A percentile compares a stretch with the other conserved stretches of the same genome.
Evolutionary conservation across 2,329 filamentous ascomycete genomes (phyloP).

Genomic region (Eutypella sp.): DNA sequence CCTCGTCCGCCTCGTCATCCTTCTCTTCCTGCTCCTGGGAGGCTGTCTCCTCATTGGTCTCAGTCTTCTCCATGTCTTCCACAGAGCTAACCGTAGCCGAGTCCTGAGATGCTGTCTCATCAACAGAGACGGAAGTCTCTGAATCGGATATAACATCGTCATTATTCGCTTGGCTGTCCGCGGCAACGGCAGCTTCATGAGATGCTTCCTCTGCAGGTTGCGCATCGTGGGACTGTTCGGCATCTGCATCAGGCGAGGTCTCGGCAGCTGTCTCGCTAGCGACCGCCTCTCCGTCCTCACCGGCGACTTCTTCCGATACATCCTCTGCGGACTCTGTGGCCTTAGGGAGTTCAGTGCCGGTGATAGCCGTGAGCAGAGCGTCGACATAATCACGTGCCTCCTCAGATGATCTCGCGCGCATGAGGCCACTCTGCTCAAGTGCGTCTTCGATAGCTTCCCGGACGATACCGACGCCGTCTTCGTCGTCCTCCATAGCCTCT

Average conservation of each 20-base stretch:
- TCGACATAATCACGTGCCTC: conserved; percentile 46
- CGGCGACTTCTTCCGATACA: neutral
- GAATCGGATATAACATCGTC: neutral
- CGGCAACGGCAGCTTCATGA: neutral
- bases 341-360: conserved; percentile 19
- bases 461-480: conserved; percentile 45
- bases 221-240: neutral
- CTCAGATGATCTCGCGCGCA: conserved; percentile 38
- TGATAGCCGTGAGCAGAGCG: conserved; percentile 45
- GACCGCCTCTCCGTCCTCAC: conserved; percentile 1
- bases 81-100: conserved; percentile 1
- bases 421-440: conserved; percentile 48
- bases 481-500: conserved; percentile 53
- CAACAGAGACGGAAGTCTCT: neutral
- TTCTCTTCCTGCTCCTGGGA: conserved; percentile 14
- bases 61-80: conserved; percentile 15
- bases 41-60: conserved; percentile 21
- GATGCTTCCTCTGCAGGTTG: neutral
- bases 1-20: conserved; percentile 9
- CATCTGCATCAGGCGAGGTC: neutral
- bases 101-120: conserved; percentile 1
- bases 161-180: neutral
- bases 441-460: conserved; percentile 52
- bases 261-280: conserved; percentile 1
- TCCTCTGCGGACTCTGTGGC: conserved; percentile 2